These are phyloP conservation scores for Clavispora phyllophila DNA, from an alignment of 805 yeast species.

Conservation along the genomic window DNA sequence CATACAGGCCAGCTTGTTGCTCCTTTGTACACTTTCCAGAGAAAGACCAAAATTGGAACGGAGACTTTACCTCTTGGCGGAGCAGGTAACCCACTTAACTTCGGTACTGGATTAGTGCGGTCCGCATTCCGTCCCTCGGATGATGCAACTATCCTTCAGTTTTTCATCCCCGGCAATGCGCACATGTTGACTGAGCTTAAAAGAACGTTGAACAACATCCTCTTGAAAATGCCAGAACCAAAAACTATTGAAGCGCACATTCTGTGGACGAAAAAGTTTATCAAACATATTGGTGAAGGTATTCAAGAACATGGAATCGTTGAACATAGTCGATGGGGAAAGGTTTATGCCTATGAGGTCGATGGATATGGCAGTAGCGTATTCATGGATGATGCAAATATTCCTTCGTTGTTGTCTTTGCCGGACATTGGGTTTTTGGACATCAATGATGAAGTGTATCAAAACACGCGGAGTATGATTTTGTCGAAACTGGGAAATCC, in stretches of 20 bases:
- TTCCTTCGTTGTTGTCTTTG: slow-evolving; percentile 74
- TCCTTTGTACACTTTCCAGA: slow-evolving; percentile 61
- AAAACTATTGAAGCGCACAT: slow-evolving; percentile 2
- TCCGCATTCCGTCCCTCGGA: slow-evolving; percentile 87
- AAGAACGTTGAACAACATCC: slow-evolving; percentile 22
- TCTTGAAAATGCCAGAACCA: slow-evolving; percentile 8
- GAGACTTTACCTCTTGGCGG: slow-evolving; percentile 81
- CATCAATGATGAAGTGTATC: slow-evolving; percentile 53
- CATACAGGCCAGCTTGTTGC: slow-evolving; percentile 43
- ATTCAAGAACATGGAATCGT: slow-evolving; percentile 60
- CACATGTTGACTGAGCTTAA: slow-evolving; percentile 62
- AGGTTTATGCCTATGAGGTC: slow-evolving; percentile 81
- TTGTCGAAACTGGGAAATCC: slow-evolving; percentile 70
- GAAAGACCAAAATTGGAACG: slow-evolving; percentile 69
- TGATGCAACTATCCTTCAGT: slow-evolving; percentile 76
- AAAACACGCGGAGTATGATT: slow-evolving; percentile 75
- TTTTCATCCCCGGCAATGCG: slow-evolving; percentile 82
- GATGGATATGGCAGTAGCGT: slow-evolving; percentile 77
- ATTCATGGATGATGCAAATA: slow-evolving; percentile 87
- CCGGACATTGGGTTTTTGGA: slow-evolving; percentile 71
- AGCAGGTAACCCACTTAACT: slow-evolving; percentile 77
- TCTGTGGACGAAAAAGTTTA: slow-evolving; percentile 28
- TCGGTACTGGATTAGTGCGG: slow-evolving; percentile 64
- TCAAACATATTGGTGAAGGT: slow-evolving; percentile 45
- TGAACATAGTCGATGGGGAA: slow-evolving; percentile 65